Evolutionary conservation across 352 stramenopile species (phyloP).

Genomic region (Pythium phragmitis): DNA sequence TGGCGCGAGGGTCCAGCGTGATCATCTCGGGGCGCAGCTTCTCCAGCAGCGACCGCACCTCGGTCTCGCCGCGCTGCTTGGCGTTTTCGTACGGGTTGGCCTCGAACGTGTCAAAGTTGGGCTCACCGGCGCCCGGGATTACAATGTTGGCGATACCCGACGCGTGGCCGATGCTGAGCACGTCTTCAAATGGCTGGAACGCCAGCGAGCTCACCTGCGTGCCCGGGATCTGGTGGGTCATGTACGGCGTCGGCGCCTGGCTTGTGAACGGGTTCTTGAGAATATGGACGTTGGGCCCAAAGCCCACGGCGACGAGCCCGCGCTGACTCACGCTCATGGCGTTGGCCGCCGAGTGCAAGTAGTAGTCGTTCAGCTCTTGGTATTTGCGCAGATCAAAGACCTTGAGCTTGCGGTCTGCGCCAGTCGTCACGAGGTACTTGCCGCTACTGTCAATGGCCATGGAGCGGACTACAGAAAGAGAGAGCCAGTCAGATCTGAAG

Average conservation of each 20-base stretch:
- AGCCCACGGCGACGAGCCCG: conserved; percentile 93
- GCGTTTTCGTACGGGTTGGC: conserved; percentile 97
- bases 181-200: conserved; percentile 99
- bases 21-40: conserved; percentile 99
- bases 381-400: conserved; percentile 98
- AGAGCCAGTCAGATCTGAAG: conserved; percentile 6
- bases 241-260: conserved; percentile 84
- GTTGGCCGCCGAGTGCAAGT: conserved; percentile 79
- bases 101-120: conserved; percentile 98
- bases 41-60: conserved; percentile 96
- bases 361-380: conserved; percentile 94
- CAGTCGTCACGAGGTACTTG: conserved; percentile 96
- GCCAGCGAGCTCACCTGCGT: conserved; percentile 85
- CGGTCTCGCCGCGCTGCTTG: conserved; percentile 95
- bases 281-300: conserved; percentile 90
- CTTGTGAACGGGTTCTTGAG: conserved; percentile 89
- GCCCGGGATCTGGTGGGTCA: conserved; percentile 87
- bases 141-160: conserved; percentile 85
- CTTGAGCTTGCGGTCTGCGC: conserved; percentile 94
- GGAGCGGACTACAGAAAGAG: conserved; percentile 55
- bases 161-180: conserved; percentile 93
- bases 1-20: conserved; percentile 92
- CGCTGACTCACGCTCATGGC: conserved; percentile 96
- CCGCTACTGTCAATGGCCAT: conserved; percentile 93
- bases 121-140: conserved; percentile 96